A percentile compares a stretch with the other conserved stretches of the same genome.
Evolutionary conservation across 1,284 basidiomycete genomes (phyloP).

Genomic region (Vanrija sp.): DNA sequence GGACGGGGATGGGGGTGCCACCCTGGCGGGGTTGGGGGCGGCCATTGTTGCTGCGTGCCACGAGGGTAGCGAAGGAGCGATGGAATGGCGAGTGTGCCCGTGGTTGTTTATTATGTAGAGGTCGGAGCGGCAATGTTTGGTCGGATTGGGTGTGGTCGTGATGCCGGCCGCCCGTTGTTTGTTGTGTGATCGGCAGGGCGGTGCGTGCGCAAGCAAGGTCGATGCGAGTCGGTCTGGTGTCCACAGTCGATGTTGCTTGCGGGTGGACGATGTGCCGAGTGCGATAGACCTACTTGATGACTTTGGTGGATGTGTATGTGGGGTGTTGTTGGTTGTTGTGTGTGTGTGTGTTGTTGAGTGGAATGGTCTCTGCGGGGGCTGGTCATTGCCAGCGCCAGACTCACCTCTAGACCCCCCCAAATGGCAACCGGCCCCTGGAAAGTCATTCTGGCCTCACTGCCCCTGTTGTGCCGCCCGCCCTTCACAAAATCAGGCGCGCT

Average conservation of each 20-base stretch:
- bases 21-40: slow-evolving; percentile 3
- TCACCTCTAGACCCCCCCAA: too few relatives aligned
- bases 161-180: not conserved
- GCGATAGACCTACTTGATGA: not conserved
- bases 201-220: not conserved
- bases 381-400: too few relatives aligned
- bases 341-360: too few relatives aligned
- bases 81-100: too few relatives aligned
- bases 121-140: not conserved
- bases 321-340: not conserved
- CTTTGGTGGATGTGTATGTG: not conserved
- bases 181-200: not conserved
- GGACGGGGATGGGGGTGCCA: slow-evolving; percentile 2
- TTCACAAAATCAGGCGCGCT: too few relatives aligned
- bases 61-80: not conserved
- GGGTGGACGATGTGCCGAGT: not conserved
- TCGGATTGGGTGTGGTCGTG: not conserved
- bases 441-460: too few relatives aligned
- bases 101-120: not conserved
- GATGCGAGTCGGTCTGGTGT: not conserved
- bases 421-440: too few relatives aligned
- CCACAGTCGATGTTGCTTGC: not conserved
- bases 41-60: slow-evolving; percentile 1
- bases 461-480: too few relatives aligned
- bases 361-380: too few relatives aligned